Conservation (phyloP, 164 flowering plant species). For the Santalum album region DNA sequence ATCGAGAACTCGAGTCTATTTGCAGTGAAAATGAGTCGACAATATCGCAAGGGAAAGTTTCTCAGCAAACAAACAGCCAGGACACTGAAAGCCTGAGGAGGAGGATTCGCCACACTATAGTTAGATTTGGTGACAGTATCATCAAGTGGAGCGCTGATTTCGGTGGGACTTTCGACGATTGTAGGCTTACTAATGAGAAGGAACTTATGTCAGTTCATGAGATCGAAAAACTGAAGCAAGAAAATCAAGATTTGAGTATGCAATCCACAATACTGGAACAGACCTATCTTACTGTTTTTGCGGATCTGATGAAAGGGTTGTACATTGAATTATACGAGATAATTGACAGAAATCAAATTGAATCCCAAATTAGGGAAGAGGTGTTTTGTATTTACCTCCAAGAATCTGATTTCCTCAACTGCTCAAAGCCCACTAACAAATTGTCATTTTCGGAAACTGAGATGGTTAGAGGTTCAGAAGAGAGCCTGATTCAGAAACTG, state of each 20-base stretch:
- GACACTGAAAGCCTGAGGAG: constrained; percentile 16
- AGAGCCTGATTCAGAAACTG: constrained; percentile 19
- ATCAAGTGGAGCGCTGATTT: constrained; percentile 19
- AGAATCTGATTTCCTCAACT: no score
- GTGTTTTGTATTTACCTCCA: constrained; percentile 9
- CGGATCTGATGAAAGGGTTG: constrained; percentile 19
- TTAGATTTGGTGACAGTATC: constrained; percentile 32
- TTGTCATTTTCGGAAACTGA: no score
- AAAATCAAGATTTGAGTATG: constrained; percentile 25
- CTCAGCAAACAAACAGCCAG: constrained; percentile 8
- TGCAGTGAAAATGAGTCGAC: background rate
- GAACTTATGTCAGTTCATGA: constrained; percentile 9
- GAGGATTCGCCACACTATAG: constrained; percentile 24
- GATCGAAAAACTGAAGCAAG: constrained; percentile 22
- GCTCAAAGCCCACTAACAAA: no score
- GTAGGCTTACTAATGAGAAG: background rate
- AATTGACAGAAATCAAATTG: constrained; percentile 12
- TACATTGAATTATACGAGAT: constrained; percentile 9
- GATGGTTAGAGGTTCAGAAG: constrained; percentile 2
- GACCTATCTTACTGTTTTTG: constrained; percentile 15
- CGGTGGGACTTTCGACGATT: constrained; percentile 5
- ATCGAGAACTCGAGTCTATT: constrained; percentile 29
- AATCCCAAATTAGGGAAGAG: constrained; percentile 21
- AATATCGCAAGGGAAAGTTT: background rate
- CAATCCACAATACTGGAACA: constrained; percentile 26